Conservation (phyloP, 192 early-diverging fungal genomes). For the Coemansia sp. region DNA sequence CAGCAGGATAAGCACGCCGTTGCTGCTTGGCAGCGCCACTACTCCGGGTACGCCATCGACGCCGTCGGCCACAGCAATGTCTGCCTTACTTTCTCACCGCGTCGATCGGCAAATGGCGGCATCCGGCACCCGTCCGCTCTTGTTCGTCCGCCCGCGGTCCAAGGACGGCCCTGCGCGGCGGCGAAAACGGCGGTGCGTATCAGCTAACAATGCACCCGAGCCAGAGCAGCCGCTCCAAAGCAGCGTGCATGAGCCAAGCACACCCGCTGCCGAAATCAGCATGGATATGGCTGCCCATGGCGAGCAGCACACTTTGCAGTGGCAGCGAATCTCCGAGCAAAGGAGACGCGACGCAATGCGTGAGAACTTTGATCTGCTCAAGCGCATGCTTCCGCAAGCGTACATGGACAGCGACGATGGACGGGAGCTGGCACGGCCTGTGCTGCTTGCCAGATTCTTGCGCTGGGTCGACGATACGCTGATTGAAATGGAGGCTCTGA, state of each 20-base stretch:
- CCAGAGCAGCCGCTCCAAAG: not conserved
- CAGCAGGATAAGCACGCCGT: conserved; percentile 23
- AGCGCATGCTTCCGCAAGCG: conserved; percentile 54
- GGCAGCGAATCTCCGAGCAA: conserved; percentile 57
- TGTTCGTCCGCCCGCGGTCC: conserved; percentile 49
- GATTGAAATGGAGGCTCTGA: conserved; percentile 55
- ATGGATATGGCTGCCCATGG: not conserved
- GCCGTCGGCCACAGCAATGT: not conserved
- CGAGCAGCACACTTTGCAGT: conserved; percentile 34
- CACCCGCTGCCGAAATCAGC: not conserved
- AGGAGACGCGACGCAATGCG: conserved; percentile 55
- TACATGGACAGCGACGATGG: conserved; percentile 58
- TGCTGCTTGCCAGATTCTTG: conserved; percentile 52
- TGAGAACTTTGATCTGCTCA: conserved; percentile 57
- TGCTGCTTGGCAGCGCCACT: conserved; percentile 3
- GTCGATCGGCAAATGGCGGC: conserved; percentile 53
- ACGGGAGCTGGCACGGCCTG: conserved; percentile 52
- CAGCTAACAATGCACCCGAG: conserved; percentile 14
- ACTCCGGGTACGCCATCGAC: not conserved
- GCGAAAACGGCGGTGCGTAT: conserved; percentile 41
- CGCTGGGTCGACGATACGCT: conserved; percentile 57
- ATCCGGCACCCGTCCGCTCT: conserved; percentile 38
- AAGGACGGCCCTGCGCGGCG: conserved; percentile 37
- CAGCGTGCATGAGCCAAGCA: not conserved
- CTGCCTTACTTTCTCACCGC: conserved; percentile 31